Base-by-base conservation (phyloP, 2,329 filamentous ascomycete genomes). In the Colletotrichum godetiae region DNA sequence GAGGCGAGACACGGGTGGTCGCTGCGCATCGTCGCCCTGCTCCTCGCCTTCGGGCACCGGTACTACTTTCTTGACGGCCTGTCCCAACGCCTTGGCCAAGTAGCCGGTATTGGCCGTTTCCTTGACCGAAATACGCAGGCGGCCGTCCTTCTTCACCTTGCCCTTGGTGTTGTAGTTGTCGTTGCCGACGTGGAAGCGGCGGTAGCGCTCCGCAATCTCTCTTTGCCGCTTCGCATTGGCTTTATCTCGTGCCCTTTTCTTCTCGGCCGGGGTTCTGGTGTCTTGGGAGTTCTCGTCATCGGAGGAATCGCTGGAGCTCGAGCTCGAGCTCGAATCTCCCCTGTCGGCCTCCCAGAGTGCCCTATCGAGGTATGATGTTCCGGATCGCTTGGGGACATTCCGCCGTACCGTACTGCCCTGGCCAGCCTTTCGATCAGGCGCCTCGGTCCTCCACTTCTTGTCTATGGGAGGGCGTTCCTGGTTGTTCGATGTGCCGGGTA, bases 61-160 rank as follows among this genome's bases (percentile, higher is more conserved):
- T 0, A 91, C 81, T 52, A 92, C 87, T 68, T 76, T 81, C 76
- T 89, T 89, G 67, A 88, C 86, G 4, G 90, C 90, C 2, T 89
- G 87, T 3, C 92, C 93, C 0, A 95, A 84, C 3, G 92, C 92
- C 78, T 95, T 94, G 56, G 92, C 92, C 31, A 95, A 85, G 76
- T 94, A 94, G 12, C 93, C 93, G 1, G 86, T 91, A 75, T 92
- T 91, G 68, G 88, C 88, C 1, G 89, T 92, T 78, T 95, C 93
- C 66, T 92, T 92, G 78, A 95, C 87, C 5, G 91, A 92, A 74
- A 95, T 93, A 74, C 90, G 91, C 61, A 95, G 82, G 27, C 93
- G 88, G 0, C 93, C 93, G 79, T 95, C 93, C 59, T 84, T 87
- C 80, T 90, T 92, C 1, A 94, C 88, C 74, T 86, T 90, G 29